Evolutionary conservation across 495 filamentous ascomycete genomes (phyloP).

Genomic region (Physcia stellaris): DNA sequence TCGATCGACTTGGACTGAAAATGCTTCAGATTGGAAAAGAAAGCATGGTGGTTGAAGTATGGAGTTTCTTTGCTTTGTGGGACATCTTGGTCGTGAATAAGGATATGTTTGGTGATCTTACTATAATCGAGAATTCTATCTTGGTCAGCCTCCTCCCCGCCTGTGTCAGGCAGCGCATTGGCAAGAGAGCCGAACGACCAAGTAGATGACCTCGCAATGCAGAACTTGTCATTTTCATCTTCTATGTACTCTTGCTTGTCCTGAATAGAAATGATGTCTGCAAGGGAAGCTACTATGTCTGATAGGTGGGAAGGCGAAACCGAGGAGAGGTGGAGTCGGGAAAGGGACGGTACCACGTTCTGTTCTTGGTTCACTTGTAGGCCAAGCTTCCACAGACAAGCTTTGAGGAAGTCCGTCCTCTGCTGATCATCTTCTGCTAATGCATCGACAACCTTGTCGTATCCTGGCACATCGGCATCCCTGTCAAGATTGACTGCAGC

Average conservation of each 20-base stretch:
- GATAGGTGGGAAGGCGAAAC: constrained; percentile 46
- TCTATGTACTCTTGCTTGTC: constrained; percentile 62
- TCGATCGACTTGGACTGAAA: constrained; percentile 45
- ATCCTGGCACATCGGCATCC: constrained; percentile 46
- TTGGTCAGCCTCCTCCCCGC: constrained; percentile 20
- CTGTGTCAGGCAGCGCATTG: constrained; percentile 17
- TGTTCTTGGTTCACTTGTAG: constrained; percentile 58
- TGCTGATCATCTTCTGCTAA: constrained; percentile 57
- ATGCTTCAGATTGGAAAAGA: constrained; percentile 54
- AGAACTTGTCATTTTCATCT: constrained; percentile 77
- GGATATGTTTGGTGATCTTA: constrained; percentile 54
- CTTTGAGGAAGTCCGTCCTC: constrained; percentile 65
- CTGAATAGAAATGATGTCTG: constrained; percentile 54
- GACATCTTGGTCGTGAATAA: constrained; percentile 53
- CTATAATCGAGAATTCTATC: constrained; percentile 65
- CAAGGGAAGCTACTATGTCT: constrained; percentile 50
- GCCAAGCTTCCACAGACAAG: constrained; percentile 70
- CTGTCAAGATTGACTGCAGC: constrained; percentile 62
- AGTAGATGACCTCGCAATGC: constrained; percentile 47
- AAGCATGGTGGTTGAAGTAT: constrained; percentile 75
- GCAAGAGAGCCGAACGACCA: constrained; percentile 48
- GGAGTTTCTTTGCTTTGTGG: constrained; percentile 69
- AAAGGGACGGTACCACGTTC: constrained; percentile 64
- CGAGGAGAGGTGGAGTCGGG: constrained; percentile 72
- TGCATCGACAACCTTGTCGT: constrained; percentile 50